Evolutionary conservation across 2,329 filamentous ascomycete genomes (phyloP), one percentile per base, ranked within the genome.

Genomic region (Trichoderma lentiforme): DNA sequence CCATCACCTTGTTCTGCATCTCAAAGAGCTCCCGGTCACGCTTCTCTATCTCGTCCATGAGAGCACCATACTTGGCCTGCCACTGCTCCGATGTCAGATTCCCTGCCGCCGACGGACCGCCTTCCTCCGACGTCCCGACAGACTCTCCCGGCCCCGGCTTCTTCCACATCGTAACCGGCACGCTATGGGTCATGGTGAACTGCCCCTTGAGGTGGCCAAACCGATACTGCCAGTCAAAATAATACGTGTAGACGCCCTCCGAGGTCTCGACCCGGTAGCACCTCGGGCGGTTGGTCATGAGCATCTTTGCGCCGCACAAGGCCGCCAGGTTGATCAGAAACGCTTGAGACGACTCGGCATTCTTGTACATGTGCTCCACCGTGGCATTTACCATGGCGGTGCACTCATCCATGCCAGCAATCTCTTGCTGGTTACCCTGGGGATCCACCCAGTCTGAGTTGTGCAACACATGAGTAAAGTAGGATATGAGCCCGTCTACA

Each of bases 301-400:
- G 81, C 32, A 86, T 79, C 63, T 81, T 84, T 4, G 86, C 86
- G 9, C 89, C 89, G 0, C 85, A 85, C 12, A 91, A 81, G 5
- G 87, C 87, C 0, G 88, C 84, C 6, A 90, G 78, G 76, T 90
- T 90, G 74, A 89, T 86, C 14, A 91, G 80, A 74, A 91, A 90
- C 0, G 84, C 83, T 76, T 90, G 85, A 6, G 86, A 84, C 12
- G 83, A 86, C 1, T 82, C 79, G 0, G 88, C 86, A 58, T 85
- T 83, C 51, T 82, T 83, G 73, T 85, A 83, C 73, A 90, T 83
- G 68, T 85, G 85, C 69, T 86, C 84, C 28, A 90, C 81, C n/a
- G 86, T 83, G 57, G 84, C 81, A 71, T 86, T 84, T 64, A 85
- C 83, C n/a, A 91, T 82, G 34, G 86, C 87, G 12, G 82, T 79